Evolutionary conservation across 441 rosid genomes (phyloP), one percentile per base, ranked within the genome.

Genomic region (Hypseocharis bilobata): DNA sequence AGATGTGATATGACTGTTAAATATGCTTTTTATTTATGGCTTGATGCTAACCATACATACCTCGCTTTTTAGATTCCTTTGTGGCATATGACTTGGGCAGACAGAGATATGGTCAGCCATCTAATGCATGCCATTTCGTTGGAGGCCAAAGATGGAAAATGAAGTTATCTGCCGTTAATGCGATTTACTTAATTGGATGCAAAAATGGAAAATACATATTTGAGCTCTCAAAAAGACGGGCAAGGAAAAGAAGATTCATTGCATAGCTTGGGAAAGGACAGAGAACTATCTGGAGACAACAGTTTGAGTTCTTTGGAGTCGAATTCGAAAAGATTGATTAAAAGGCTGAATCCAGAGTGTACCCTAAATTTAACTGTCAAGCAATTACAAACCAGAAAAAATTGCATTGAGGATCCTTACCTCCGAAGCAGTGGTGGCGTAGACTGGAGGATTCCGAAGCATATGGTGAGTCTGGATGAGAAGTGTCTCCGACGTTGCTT

Each of bases 401-500:
- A 77, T 61, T 63, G 78, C 67, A 62, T 75, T 6, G 77, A 78
- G 75, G 81, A 74, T 14, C 78, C 86, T 0, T 73, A 84, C 49
- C 68, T 76, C 67, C 85, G 38, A 51, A 79, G 81, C 32, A 75
- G 74, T 20, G 67, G 63, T 60, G 72, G 77, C 62, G 67, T 76
- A 10, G 87, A 83, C 57, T 71, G 72, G 74, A 85, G 80, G 80
- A 84, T 89, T 59, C 91, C 90, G 19, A 84, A 81, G 80, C 83
- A 82, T 80, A 47, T 89, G 84, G 83, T 84, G 58, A 78, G 84
- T 34, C 62, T 81, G 4, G 91, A 92, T 70, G 98, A 88, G 72
- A 88, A 85, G 72, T 86, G 82, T 76, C 86, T 88, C 3, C 88
- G 78, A 5, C 72, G 76, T 20, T 88, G 98, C 77, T 83, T 86